A percentile compares a stretch with the other conserved stretches of the same genome.
Conservation (phyloP, 2,329 filamentous ascomycete genomes). For the Tolypocladium endophyticum region DNA sequence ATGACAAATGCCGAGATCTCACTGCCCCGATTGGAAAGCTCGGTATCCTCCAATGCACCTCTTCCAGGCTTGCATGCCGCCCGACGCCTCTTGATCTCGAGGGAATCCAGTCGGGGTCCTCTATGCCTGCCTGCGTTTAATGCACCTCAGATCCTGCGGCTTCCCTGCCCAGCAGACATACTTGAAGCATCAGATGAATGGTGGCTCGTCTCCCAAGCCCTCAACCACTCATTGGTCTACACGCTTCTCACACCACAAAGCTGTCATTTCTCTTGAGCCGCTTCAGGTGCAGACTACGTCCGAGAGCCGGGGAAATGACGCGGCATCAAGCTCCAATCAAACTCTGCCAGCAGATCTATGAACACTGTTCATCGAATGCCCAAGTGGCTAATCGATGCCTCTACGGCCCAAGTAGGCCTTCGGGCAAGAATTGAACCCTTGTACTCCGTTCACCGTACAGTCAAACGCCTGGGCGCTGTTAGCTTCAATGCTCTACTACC, state of each 20-base stretch:
- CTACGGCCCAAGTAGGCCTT: too few relatives aligned
- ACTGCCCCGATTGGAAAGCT: not conserved
- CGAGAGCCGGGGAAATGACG: not conserved
- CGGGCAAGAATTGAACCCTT: too few relatives aligned
- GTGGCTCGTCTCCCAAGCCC: not conserved
- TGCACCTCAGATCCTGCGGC: not conserved
- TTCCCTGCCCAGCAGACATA: not conserved
- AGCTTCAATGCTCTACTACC: too few relatives aligned
- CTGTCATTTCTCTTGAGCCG: not conserved
- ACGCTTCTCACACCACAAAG: not conserved
- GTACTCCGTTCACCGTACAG: too few relatives aligned
- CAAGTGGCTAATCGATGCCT: too few relatives aligned
- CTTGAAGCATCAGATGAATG: not conserved
- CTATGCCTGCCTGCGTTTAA: not conserved
- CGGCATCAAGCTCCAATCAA: too few relatives aligned
- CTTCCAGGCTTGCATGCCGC: not conserved
- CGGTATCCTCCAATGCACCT: not conserved
- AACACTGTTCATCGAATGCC: too few relatives aligned
- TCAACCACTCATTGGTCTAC: not conserved
- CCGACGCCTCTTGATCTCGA: not conserved
- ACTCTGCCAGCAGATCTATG: too few relatives aligned
- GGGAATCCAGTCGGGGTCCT: not conserved
- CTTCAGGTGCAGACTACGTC: not conserved
- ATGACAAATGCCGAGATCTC: not conserved
- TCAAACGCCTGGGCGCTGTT: too few relatives aligned